Evolutionary conservation across 1,284 basidiomycete species (phyloP).

Genomic region (Hemileia vastatrix): DNA sequence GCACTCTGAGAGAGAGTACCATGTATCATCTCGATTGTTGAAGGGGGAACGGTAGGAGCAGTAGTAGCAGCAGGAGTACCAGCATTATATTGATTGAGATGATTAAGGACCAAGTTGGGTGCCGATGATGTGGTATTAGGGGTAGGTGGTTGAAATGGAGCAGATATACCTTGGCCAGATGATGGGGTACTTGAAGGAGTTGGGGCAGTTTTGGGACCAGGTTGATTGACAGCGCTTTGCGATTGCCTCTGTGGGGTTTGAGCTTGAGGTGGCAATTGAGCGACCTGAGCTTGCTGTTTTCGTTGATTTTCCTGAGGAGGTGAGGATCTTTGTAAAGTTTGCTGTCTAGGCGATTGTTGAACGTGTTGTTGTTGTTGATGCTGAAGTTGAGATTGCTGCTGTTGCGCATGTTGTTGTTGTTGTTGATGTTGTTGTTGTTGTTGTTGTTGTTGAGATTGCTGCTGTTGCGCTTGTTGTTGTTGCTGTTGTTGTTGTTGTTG

Average conservation of each 20-base stretch:
- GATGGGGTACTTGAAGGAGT: too few species aligned
- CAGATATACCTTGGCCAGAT: too few species aligned
- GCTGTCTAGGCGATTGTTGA: too few species aligned
- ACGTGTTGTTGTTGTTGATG: slow-evolving; percentile 1
- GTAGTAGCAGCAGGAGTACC: too few species aligned
- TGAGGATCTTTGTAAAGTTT: not conserved
- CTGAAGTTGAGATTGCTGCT: slow-evolving; percentile 1
- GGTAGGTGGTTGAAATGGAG: too few species aligned
- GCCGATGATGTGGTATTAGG: too few species aligned
- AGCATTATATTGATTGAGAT: too few species aligned
- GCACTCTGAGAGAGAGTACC: too few species aligned
- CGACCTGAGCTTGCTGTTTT: not conserved
- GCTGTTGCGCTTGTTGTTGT: not conserved
- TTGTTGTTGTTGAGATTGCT: not conserved
- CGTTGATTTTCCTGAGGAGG: not conserved
- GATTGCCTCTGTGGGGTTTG: too few species aligned
- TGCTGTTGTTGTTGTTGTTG: not conserved
- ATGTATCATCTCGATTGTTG: too few species aligned
- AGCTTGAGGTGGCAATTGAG: not conserved
- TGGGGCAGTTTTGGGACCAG: not conserved
- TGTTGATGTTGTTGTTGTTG: slow-evolving; percentile 1
- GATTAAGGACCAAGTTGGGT: too few species aligned
- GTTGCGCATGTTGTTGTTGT: not conserved
- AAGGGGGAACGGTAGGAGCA: too few species aligned
- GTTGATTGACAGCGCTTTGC: not conserved